Percentiles rank a stretch among this genome's conserved stretches.
Evolutionary conservation across 148 eudicot genomes (phyloP).

Genomic region (Camellia lanceoleosa): DNA sequence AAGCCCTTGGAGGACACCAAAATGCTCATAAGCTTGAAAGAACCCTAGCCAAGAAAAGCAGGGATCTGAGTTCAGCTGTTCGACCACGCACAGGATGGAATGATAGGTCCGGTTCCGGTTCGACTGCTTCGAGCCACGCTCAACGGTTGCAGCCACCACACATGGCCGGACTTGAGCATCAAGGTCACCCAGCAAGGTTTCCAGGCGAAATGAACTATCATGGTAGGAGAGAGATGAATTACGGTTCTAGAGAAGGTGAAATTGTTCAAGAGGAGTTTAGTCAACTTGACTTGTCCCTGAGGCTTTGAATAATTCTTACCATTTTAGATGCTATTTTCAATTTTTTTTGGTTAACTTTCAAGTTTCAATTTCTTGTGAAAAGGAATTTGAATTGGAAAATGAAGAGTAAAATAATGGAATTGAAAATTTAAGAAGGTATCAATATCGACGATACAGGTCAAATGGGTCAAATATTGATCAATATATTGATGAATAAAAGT

Average conservation of each 20-base stretch:
- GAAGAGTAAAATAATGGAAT: background rate
- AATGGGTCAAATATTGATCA: no score
- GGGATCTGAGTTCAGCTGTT: slow-evolving; percentile 27
- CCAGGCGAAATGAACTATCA: no score
- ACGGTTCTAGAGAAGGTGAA: no score
- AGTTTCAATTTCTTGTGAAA: background rate
- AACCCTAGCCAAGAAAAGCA: slow-evolving; percentile 66
- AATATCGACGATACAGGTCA: no score
- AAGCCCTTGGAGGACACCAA: slow-evolving; percentile 87
- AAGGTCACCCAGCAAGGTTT: no score
- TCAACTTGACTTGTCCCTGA: slow-evolving; percentile 55
- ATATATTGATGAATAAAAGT: no score
- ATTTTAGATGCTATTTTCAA: background rate
- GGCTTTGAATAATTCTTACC: slow-evolving; percentile 29
- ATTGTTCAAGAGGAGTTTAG: slow-evolving; percentile 24
- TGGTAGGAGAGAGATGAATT: no score
- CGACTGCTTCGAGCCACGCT: background rate
- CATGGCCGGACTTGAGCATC: no score
- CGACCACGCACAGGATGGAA: slow-evolving; percentile 12
- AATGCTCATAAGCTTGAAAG: slow-evolving; percentile 81
- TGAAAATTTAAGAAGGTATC: no score
- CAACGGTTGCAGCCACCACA: slow-evolving; percentile 14
- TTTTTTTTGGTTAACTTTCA: background rate
- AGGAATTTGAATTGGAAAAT: background rate
- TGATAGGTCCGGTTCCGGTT: slow-evolving; percentile 11